phyloP scores from a whole-genome alignment of 805 yeast genomes.

The Monosporozyma siamensis region DNA sequence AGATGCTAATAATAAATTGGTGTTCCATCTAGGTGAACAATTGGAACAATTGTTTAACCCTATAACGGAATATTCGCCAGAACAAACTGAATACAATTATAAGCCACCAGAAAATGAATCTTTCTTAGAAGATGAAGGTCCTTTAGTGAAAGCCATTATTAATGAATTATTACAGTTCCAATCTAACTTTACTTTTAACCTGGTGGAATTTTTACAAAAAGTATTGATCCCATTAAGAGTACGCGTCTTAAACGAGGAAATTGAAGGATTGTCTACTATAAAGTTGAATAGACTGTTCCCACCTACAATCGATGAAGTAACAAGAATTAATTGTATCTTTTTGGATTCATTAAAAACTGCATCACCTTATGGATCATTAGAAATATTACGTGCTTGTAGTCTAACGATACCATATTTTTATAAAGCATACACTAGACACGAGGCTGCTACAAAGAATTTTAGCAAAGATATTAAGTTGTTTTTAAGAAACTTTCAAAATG shows the following conservation, averaged over 20 bases:
- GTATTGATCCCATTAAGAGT: slow-evolving; percentile 73
- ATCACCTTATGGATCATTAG: slow-evolving; percentile 58
- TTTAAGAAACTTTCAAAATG: slow-evolving; percentile 28
- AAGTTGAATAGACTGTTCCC: slow-evolving; percentile 77
- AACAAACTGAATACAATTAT: slow-evolving; percentile 65
- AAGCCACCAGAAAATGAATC: slow-evolving; percentile 40
- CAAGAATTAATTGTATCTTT: slow-evolving; percentile 78
- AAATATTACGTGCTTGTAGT: slow-evolving; percentile 72
- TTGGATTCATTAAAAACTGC: slow-evolving; percentile 68
- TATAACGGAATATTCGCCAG: slow-evolving; percentile 83
- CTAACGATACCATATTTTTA: slow-evolving; percentile 81
- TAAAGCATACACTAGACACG: slow-evolving; percentile 88
- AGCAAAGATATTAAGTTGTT: slow-evolving; percentile 37
- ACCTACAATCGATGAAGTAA: slow-evolving; percentile 90
- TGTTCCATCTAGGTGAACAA: slow-evolving; percentile 72
- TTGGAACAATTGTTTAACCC: slow-evolving; percentile 86
- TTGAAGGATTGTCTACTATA: slow-evolving; percentile 47
- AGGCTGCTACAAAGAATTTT: slow-evolving; percentile 76
- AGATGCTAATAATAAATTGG: slow-evolving; percentile 67
- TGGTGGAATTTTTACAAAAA: slow-evolving; percentile 69
- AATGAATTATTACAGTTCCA: slow-evolving; percentile 64
- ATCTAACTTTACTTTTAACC: slow-evolving; percentile 58
- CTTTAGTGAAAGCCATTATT: slow-evolving; percentile 45
- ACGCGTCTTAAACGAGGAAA: slow-evolving; percentile 47
- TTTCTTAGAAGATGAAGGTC: slow-evolving; percentile 25